Evolutionary conservation across 2,329 filamentous ascomycete genomes (phyloP), one percentile per base, ranked within the genome.

Genomic region (Acrodontium crateriforme): DNA sequence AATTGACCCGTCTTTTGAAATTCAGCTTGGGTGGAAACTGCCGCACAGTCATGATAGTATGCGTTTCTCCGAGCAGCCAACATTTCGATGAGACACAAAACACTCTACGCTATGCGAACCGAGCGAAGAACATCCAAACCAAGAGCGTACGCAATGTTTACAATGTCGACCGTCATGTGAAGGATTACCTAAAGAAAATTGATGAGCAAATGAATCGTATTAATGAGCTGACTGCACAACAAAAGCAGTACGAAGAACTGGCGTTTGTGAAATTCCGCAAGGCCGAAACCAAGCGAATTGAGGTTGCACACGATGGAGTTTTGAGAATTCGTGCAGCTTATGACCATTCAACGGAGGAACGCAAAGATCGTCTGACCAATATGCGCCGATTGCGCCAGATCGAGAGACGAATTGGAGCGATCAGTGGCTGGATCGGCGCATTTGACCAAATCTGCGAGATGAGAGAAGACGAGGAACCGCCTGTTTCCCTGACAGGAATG

Each of bases 21-120:
- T 98, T 98, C 58, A 93, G 87, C 0, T 71, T 98, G 0, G 89
- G 89, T 16, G 89, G 89, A 3, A 98, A 98, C 55, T 98, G 89
- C 67, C 91, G 85, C 58, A 98, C 89, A 0, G 89, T 98, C 52
- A 98, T 98, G 89, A 95, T 98, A 53, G 89, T 98, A 15, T 98
- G 89, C 47, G 82, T 98, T 29, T 94, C 85, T 43, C 89, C 89
- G 2, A 94, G 84, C 1, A 95, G 89, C 47, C 79, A 81, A 4
- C 89, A 98, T 56, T 98, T 89, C 45, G 89, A 98, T 54, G 89
- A 98, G 58, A 94, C 87, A 0, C 89, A 98, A 47, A 98, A 98
- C 55, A 98, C 89, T 0, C 66, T 98, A 11, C 80, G 91, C 45
- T 98, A 98, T 49, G 89, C 89, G 27, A 95, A 98, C 55, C 71